phyloP scores from a whole-genome alignment of 2,329 filamentous ascomycete species.

The Niveomyces coronatus region DNA sequence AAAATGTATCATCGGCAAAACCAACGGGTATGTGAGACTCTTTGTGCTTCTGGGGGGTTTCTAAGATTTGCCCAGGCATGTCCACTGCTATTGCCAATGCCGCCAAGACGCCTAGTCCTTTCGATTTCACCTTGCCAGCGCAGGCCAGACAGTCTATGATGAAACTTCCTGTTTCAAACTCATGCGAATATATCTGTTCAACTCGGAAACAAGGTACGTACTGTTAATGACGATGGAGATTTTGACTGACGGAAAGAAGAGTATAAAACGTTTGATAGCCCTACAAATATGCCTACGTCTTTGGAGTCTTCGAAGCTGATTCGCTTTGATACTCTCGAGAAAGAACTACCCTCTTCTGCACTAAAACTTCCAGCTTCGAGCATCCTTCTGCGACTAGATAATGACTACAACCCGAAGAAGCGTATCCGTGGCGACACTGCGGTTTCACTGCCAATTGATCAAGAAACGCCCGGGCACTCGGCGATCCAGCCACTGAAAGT shows the following conservation, averaged over 20 bases:
- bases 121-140: neutral
- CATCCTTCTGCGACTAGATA: too few species aligned
- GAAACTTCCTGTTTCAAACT: neutral
- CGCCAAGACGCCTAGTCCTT: neutral
- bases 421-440: too few species aligned
- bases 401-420: too few species aligned
- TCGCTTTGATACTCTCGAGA: neutral
- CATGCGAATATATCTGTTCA: neutral
- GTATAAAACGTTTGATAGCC: neutral
- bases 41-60: too few species aligned
- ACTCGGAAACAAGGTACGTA: conserved; percentile 2
- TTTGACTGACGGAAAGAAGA: neutral
- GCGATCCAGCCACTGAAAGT: too few species aligned
- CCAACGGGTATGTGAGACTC: too few species aligned
- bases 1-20: neutral
- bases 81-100: too few species aligned
- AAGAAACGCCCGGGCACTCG: too few species aligned
- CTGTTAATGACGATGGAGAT: neutral
- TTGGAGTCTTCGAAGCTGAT: neutral
- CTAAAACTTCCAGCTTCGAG: too few species aligned
- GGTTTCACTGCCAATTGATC: too few species aligned
- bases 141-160: neutral
- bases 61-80: too few species aligned
- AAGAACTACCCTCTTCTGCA: neutral
- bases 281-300: neutral